Evolutionary conservation across 2,329 filamentous ascomycete genomes (phyloP).

Genomic region (Ceratocystis eucalypticola): DNA sequence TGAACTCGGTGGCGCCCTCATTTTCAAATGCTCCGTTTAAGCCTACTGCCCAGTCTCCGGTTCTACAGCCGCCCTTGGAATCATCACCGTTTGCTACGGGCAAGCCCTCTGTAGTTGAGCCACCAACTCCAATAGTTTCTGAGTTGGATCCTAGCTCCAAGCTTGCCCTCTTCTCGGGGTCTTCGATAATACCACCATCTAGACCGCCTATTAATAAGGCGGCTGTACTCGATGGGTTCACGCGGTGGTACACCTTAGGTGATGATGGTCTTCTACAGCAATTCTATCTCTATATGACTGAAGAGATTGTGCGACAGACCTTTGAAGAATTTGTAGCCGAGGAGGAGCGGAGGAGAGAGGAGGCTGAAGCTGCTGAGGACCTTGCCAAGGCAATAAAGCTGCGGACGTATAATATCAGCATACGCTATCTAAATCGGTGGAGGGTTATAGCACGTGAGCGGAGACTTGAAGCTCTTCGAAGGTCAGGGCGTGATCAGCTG

Average conservation of each 20-base stretch:
- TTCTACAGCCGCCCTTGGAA: neutral
- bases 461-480: constrained; percentile 37
- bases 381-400: constrained; percentile 37
- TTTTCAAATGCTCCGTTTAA: neutral
- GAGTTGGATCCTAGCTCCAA: constrained; percentile 9
- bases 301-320: constrained; percentile 31
- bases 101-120: neutral
- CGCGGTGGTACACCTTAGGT: constrained; percentile 41
- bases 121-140: neutral
- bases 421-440: constrained; percentile 47
- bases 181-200: neutral
- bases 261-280: constrained; percentile 41
- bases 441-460: constrained; percentile 35
- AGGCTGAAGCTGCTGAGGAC: constrained; percentile 37
- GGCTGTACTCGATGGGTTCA: constrained; percentile 33
- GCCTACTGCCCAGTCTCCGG: neutral
- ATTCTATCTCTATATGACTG: constrained; percentile 35
- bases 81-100: neutral
- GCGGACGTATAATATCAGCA: constrained; percentile 35
- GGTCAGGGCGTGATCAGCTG: constrained; percentile 38
- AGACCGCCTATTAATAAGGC: constrained; percentile 11
- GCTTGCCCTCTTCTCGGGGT: constrained; percentile 15
- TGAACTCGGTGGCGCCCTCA: neutral
- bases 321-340: constrained; percentile 32
- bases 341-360: constrained; percentile 30